Conservation (phyloP, 179 eudicot species). For the Monotropa hypopitys region DNA sequence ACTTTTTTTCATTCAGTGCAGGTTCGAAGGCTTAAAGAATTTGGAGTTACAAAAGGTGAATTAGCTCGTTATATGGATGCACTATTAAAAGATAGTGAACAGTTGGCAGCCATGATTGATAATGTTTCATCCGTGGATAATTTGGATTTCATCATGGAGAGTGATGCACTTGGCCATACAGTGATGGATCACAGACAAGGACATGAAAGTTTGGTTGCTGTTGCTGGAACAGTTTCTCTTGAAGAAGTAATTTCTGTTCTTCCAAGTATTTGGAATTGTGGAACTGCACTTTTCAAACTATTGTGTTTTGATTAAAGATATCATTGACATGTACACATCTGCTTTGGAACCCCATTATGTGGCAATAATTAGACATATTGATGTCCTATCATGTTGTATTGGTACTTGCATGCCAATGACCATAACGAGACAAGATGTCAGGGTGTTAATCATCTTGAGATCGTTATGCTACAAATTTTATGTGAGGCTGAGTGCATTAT, state of each 20-base stretch:
- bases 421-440: neutral
- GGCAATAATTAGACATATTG: neutral
- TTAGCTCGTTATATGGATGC: slow-evolving; percentile 92
- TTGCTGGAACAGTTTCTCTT: slow-evolving; percentile 80
- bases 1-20: slow-evolving; percentile 16
- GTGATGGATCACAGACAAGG: slow-evolving; percentile 98
- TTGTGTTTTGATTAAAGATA: neutral
- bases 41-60: slow-evolving; percentile 97
- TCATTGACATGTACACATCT: neutral
- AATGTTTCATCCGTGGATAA: slow-evolving; percentile 95
- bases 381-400: neutral
- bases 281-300: neutral
- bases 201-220: slow-evolving; percentile 78
- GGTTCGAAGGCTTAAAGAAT: slow-evolving; percentile 97
- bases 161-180: slow-evolving; percentile 91
- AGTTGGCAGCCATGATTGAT: slow-evolving; percentile 97
- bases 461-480: neutral
- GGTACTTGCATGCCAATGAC: neutral
- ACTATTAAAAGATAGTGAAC: slow-evolving; percentile 91
- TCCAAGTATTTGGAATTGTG: neutral
- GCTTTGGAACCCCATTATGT: neutral
- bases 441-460: neutral
- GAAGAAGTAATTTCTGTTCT: slow-evolving; percentile 60
- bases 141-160: slow-evolving; percentile 94
- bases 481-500: too few species aligned